Conservation (phyloP, 2,329 filamentous ascomycete species). For the Didymella glomerata region DNA sequence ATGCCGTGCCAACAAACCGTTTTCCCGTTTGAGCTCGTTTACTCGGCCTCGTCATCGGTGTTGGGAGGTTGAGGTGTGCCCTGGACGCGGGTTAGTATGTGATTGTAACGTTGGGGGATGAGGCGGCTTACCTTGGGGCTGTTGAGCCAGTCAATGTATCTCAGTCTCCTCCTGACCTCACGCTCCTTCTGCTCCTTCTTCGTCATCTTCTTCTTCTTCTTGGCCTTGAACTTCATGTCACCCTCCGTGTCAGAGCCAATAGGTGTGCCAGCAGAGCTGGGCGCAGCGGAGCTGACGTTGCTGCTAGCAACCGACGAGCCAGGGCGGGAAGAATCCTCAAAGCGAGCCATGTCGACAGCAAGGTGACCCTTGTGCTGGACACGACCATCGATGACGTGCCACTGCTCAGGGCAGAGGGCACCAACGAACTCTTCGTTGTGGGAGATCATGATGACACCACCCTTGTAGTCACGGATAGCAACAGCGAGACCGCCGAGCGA, state of each 20-base stretch:
- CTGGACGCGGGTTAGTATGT: conserved; percentile 38
- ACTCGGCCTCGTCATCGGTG: conserved; percentile 53
- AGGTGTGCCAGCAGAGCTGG: conserved; percentile 64
- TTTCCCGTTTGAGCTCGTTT: conserved; percentile 29
- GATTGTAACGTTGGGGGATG: neutral
- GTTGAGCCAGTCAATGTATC: conserved; percentile 82
- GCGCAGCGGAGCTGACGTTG: conserved; percentile 48
- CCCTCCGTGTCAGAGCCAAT: conserved; percentile 88
- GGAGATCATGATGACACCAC: conserved; percentile 98
- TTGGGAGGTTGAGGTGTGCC: conserved; percentile 53
- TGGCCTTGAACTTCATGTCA: conserved; percentile 86
- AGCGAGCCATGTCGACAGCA: conserved; percentile 79
- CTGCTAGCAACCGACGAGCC: conserved; percentile 65
- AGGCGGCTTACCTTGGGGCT: conserved; percentile 62
- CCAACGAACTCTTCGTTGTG: conserved; percentile 99
- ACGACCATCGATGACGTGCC: conserved; percentile 88
- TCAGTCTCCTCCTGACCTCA: conserved; percentile 83
- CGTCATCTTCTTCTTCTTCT: conserved; percentile 99
- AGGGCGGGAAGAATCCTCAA: conserved; percentile 79
- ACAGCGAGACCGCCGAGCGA: conserved; percentile 96
- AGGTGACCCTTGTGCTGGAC: conserved; percentile 84
- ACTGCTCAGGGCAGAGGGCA: conserved; percentile 93
- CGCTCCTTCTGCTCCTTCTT: conserved; percentile 95
- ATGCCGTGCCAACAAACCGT: conserved; percentile 18
- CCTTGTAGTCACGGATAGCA: conserved; percentile 97